Conservation (phyloP, 306 rosid genomes). For the Lathyrus oleraceus region DNA sequence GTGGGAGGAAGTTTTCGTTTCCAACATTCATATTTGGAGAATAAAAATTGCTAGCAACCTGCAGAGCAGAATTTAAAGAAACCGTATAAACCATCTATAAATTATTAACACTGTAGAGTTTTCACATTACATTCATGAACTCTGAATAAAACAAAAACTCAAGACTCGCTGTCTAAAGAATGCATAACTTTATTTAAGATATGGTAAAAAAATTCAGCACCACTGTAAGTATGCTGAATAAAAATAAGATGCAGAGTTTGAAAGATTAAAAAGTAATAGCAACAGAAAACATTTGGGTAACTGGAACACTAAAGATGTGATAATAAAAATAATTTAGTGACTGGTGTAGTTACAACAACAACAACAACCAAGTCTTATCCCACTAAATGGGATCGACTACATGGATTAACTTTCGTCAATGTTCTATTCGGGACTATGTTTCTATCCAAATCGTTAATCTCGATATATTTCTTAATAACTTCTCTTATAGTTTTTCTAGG, state of each 20-base stretch:
- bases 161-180: background rate
- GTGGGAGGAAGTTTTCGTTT: constrained; percentile 81
- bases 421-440: no score
- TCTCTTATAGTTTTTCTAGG: no score
- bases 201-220: constrained; percentile 1
- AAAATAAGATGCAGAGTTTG: constrained; percentile 3
- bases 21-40: constrained; percentile 91
- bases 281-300: background rate
- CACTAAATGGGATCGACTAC: no score
- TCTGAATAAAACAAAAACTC: constrained; percentile 27
- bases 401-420: no score
- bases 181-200: constrained; percentile 15
- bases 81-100: constrained; percentile 25
- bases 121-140: constrained; percentile 16
- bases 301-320: constrained; percentile 1
- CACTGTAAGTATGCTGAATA: constrained; percentile 21
- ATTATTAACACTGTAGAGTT: constrained; percentile 18
- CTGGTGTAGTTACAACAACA: background rate
- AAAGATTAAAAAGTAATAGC: constrained; percentile 26
- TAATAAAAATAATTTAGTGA: constrained; percentile 10
- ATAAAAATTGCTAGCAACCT: constrained; percentile 88
- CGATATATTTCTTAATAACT: no score
- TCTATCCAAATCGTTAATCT: no score
- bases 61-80: constrained; percentile 44
- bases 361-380: no score